phyloP scores from a whole-genome alignment of 2,329 filamentous ascomycete species.

The Thelonectria discophora region DNA sequence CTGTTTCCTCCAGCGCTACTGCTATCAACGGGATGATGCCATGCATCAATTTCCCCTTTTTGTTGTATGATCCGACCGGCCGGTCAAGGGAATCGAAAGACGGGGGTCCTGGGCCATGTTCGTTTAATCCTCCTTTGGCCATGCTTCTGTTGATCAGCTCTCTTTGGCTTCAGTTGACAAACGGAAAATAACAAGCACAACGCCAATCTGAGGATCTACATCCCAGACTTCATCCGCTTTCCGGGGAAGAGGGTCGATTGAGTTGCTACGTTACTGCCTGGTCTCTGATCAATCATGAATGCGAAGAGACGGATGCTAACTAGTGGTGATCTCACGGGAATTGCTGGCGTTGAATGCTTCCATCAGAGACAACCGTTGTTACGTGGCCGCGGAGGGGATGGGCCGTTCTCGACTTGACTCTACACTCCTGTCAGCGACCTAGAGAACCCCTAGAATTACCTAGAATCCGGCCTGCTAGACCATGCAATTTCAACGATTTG shows the following conservation, averaged over 20 bases:
- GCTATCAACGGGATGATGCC: not conserved
- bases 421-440: not conserved
- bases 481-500: constrained; percentile 15
- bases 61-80: constrained; percentile 4
- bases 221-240: constrained; percentile 14
- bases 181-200: constrained; percentile 22
- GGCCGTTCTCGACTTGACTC: constrained; percentile 1
- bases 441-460: constrained; percentile 2
- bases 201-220: constrained; percentile 26
- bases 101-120: constrained; percentile 13
- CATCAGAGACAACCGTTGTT: not conserved
- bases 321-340: not conserved
- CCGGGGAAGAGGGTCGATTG: constrained; percentile 19
- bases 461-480: constrained; percentile 2
- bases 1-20: constrained; percentile 1
- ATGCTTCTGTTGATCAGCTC: constrained; percentile 10
- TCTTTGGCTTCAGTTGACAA: not conserved
- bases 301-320: not conserved
- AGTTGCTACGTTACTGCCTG: not conserved
- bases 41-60: constrained; percentile 12
- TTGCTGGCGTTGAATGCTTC: not conserved
- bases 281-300: not conserved
- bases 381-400: not conserved
- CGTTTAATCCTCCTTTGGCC: not conserved
- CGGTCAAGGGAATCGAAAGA: constrained; percentile 9